Conservation (phyloP, 441 rosid species). For the Gossypium laxum region DNA sequence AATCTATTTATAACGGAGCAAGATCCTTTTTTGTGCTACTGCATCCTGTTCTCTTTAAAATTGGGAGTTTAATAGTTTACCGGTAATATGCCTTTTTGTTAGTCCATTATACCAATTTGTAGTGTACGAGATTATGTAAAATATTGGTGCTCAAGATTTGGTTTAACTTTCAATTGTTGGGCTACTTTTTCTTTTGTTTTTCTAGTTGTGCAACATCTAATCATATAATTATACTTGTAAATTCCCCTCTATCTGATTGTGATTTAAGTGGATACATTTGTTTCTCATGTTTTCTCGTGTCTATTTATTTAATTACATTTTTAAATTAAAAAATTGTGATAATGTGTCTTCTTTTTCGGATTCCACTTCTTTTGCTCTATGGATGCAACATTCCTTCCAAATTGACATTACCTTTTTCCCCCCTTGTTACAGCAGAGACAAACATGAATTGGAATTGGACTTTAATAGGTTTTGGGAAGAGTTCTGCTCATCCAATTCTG, state of each 20-base stretch:
- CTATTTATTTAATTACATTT: background rate
- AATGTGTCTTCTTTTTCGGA: slow-evolving; percentile 1
- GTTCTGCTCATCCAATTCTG: slow-evolving; percentile 94
- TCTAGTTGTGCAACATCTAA: background rate
- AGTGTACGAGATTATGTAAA: slow-evolving; percentile 2
- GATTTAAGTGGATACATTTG: slow-evolving; percentile 1
- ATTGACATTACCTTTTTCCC: slow-evolving; percentile 2
- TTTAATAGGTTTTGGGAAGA: slow-evolving; percentile 98
- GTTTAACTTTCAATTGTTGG: slow-evolving; percentile 8
- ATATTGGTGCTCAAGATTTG: background rate
- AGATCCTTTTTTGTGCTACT: slow-evolving; percentile 1
- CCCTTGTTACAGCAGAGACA: slow-evolving; percentile 43
- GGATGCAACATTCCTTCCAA: background rate
- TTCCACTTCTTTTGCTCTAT: background rate
- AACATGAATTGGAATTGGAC: slow-evolving; percentile 91
- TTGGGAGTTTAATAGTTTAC: background rate
- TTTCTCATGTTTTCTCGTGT: background rate
- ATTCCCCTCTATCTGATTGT: background rate
- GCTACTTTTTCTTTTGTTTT: background rate
- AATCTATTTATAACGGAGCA: background rate
- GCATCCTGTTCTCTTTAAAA: slow-evolving; percentile 3
- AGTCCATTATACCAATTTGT: background rate
- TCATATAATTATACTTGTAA: background rate
- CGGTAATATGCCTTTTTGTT: background rate
- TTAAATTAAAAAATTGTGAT: background rate